A percentile compares a stretch with the other conserved stretches of the same genome.
phyloP scores from a whole-genome alignment of 1,284 basidiomycete species.

The Porogramme epimiltina region DNA sequence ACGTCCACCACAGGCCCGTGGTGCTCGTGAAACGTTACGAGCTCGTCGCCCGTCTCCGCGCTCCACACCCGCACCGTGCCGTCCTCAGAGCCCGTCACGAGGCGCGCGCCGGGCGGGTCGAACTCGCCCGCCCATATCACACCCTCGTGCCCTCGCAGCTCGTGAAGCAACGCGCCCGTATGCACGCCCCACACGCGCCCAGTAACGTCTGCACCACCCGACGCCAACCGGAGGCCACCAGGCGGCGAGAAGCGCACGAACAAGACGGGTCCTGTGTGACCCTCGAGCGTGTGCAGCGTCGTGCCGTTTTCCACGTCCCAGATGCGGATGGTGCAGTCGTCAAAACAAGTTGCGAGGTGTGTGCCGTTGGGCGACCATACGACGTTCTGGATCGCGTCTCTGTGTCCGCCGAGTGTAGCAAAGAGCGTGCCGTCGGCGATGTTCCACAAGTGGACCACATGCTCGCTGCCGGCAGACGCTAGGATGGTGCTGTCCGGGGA shows the following conservation, averaged over 20 bases:
- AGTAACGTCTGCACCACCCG: conserved; percentile 20
- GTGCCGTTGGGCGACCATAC: conserved; percentile 24
- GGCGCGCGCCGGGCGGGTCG: conserved; percentile 23
- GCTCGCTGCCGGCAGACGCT: conserved; percentile 23
- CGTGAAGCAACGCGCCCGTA: conserved; percentile 3
- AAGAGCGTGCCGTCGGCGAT: conserved; percentile 9
- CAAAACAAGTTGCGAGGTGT: conserved; percentile 20
- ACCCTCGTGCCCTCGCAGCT: conserved; percentile 17
- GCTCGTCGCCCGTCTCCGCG: conserved; percentile 20
- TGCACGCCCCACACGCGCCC: conserved; percentile 19
- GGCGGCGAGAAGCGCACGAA: conserved; percentile 26
- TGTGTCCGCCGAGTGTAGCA: conserved; percentile 15
- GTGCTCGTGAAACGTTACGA: conserved; percentile 19
- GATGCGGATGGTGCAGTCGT: conserved; percentile 3
- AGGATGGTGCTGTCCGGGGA: conserved; percentile 25
- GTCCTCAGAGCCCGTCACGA: conserved; percentile 29
- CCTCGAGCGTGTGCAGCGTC: background rate
- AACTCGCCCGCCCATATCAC: conserved; percentile 23
- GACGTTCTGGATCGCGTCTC: conserved; percentile 15
- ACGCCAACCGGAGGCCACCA: conserved; percentile 18
- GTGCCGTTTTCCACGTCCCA: background rate
- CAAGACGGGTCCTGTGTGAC: conserved; percentile 19
- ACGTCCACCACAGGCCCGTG: conserved; percentile 16
- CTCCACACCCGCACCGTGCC: conserved; percentile 22
- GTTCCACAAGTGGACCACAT: conserved; percentile 21